Evolutionary conservation across 2,329 filamentous ascomycete genomes (phyloP), one percentile per base, ranked within the genome.

Genomic region (Teratosphaeria zuluensis): DNA sequence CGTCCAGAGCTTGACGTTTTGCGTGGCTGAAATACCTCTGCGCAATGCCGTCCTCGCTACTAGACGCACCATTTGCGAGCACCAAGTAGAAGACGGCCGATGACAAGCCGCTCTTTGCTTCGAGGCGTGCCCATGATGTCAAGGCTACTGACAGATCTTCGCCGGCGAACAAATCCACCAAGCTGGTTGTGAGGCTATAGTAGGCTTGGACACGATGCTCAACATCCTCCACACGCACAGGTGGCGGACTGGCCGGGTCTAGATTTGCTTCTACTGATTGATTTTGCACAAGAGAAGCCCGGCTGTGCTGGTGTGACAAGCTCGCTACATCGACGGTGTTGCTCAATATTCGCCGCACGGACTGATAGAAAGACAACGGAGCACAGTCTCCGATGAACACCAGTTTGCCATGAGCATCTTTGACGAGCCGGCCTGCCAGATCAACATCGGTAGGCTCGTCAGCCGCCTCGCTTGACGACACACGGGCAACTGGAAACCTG

Each of bases 381-480:
- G 78, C 79, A 42, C 77, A 81, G 59, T 81, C 79, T 14, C 79
- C 79, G 31, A 81, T 77, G 62, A 80, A 81, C 65, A 81, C 80
- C 55, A 79, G 76, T 58, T 80, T 81, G 5, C 79, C 79, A 61
- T 80, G 77, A 0, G 78, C 77, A 62, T 81, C 60, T 55, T 53
- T 53, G 24, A 53, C 32, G 8, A 53, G 28, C 32, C 52, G 28
- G 52, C 52, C 52, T 35, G 28, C 52, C 42, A 48, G 42, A 21
- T 48, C 42, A 9, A 48, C 42, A 21, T 48, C 42, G 5, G 42
- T 48, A 19, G 42, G 42, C 19, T 48, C 42, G n/a, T 48, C 42
- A n/a, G 42, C n/a, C 42, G 42, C n/a, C 7, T 48, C 42, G 16
- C 42, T 48, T 24, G 7, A n/a, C 16, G 42, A 21, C 16, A n/a